Evolutionary conservation across 2,329 filamentous ascomycete genomes (phyloP), one percentile per base, ranked within the genome.

Genomic region (Aspergillus ibericus): DNA sequence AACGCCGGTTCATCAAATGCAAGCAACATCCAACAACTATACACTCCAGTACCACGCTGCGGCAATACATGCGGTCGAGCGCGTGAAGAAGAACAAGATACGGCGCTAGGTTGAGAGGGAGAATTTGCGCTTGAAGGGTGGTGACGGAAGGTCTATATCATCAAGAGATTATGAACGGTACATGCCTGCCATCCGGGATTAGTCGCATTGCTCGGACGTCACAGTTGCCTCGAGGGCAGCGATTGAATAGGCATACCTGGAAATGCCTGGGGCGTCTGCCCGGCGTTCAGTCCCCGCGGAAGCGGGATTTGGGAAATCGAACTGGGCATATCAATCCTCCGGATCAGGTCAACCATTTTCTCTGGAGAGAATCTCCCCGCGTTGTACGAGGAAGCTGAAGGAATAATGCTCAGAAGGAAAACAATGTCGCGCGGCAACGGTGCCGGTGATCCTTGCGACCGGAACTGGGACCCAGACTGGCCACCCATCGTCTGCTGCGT

Each of bases 301-400:
- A 75, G 66, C 27, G 70, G 73, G 42, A 77, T 70, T 57, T 79
- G 76, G 16, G 71, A 68, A 34, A 76, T 71, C 27, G 72, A 73
- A 4, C 85, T 83, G 0, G 89, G 90, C 9, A 95, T 80, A 22
- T 84, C 79, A 6, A 88, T 85, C 55, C 86, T 83, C 32, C 87
- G 84, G 20, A 99, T 80, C 40, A 97, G 80, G 32, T 85, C 83
- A 6, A 95, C 88, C 77, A 97, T 81, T 59, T 84, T 87, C 34
- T 86, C 80, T 0, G 92, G 79, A 62, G 85, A 89, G 67, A 96
- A 88, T 10, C 86, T 83, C 38, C 85, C 84, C 18, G 85, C 84
- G 54, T 87, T 85, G 75, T 96, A 97, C 7, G 85, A 82, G 22
- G 89, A 84, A 1, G 90, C 84, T 0, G 85, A 81, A 0, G 92